These are phyloP conservation scores for Aeschynomene evenia DNA, from an alignment of 306 rosid species.

Conservation along the genomic window DNA sequence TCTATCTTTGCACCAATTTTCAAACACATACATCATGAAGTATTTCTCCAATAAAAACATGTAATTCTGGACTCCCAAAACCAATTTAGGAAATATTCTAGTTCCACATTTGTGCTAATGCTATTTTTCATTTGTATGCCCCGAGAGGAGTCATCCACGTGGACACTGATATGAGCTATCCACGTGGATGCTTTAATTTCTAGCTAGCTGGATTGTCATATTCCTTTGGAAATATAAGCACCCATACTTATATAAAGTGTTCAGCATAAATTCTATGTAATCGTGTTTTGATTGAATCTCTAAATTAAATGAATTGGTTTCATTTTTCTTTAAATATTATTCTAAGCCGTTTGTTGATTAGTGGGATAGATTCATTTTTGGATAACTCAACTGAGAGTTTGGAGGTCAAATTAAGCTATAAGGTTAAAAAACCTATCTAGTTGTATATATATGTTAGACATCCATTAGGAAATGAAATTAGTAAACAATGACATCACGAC, in stretches of 20 bases:
- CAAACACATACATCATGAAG: not conserved
- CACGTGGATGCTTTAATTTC: not conserved
- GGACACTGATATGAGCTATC: not conserved
- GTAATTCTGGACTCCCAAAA: not conserved
- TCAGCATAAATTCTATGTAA: not conserved
- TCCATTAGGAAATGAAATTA: no score
- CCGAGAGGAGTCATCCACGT: not conserved
- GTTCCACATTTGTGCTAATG: not conserved
- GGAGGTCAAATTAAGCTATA: no score
- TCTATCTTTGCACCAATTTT: constrained; percentile 9
- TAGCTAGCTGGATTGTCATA: not conserved
- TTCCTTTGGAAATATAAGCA: not conserved
- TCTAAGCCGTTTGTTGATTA: no score
- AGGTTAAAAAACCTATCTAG: no score
- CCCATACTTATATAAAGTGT: not conserved
- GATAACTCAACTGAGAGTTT: no score
- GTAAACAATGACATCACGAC: no score
- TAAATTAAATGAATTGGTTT: no score
- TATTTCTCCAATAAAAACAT: not conserved
- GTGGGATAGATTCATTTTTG: no score
- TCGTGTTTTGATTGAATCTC: no score
- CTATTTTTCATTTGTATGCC: not conserved
- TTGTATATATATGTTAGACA: no score
- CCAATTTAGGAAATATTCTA: not conserved
- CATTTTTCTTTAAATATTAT: no score